phyloP scores from a whole-genome alignment of 2,329 filamentous ascomycete genomes.

The Chaetomium sp. region DNA sequence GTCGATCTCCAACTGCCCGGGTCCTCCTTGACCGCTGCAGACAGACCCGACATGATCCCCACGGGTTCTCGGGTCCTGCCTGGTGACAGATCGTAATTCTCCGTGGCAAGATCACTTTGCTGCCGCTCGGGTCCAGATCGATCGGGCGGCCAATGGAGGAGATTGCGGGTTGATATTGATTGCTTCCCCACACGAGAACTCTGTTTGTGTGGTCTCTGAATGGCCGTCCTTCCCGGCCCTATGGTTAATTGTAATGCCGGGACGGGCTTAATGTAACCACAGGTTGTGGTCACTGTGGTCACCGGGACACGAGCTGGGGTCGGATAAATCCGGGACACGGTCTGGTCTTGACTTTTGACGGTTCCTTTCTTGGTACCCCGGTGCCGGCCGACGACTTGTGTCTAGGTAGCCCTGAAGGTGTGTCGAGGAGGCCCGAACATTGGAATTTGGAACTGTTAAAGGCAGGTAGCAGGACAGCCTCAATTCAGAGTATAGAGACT shows the following conservation, averaged over 20 bases:
- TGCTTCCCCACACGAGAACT: background rate
- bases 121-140: background rate
- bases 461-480: too few species aligned
- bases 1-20: background rate
- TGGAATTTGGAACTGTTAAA: too few species aligned
- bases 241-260: constrained; percentile 11
- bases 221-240: background rate
- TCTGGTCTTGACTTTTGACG: background rate
- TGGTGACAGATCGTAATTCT: background rate
- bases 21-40: background rate
- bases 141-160: background rate
- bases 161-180: background rate
- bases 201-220: background rate
- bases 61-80: background rate
- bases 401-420: too few species aligned
- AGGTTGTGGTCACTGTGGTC: background rate
- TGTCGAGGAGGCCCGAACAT: too few species aligned
- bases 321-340: background rate
- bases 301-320: background rate
- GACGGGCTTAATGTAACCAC: background rate
- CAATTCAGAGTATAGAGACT: too few species aligned
- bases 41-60: background rate
- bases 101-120: background rate
- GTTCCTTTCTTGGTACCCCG: too few species aligned
- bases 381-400: too few species aligned